Conservation (phyloP, 805 yeast genomes). For the Lipomyces chichibuensis region DNA sequence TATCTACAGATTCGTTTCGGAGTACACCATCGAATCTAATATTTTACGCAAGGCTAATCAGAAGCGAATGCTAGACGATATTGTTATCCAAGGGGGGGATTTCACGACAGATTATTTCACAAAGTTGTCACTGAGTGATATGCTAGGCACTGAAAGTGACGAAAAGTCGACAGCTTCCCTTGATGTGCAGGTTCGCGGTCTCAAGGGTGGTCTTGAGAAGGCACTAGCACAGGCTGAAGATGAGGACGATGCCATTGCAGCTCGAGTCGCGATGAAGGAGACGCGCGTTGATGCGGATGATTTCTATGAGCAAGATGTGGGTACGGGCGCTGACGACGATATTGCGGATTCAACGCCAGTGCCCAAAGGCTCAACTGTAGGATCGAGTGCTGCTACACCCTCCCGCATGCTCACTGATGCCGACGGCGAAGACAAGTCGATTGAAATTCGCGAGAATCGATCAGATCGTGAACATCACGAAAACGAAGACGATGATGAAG, state of each 20-base stretch:
- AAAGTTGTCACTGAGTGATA: conserved; percentile 80
- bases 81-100: conserved; percentile 93
- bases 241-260: conserved; percentile 75
- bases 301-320: conserved; percentile 47
- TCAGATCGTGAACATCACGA: conserved; percentile 41
- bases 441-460: conserved; percentile 32
- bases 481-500: conserved; percentile 59
- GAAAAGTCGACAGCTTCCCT: conserved; percentile 33
- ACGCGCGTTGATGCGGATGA: conserved; percentile 83
- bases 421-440: conserved; percentile 49
- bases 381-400: conserved; percentile 9
- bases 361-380: conserved; percentile 1
- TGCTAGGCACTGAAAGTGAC: conserved; percentile 57
- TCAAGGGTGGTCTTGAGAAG: conserved; percentile 49
- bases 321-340: background rate
- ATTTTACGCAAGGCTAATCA: conserved; percentile 81
- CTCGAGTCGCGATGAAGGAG: conserved; percentile 84
- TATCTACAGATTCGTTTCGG: conserved; percentile 93
- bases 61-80: conserved; percentile 76
- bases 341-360: conserved; percentile 32
- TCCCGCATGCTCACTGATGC: conserved; percentile 25
- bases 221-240: conserved; percentile 93
- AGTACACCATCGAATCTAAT: conserved; percentile 93
- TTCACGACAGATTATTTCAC: conserved; percentile 96
- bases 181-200: conserved; percentile 37